Base-by-base conservation (phyloP, 208 protist genomes). In the Wallacemonas sp. region DNA sequence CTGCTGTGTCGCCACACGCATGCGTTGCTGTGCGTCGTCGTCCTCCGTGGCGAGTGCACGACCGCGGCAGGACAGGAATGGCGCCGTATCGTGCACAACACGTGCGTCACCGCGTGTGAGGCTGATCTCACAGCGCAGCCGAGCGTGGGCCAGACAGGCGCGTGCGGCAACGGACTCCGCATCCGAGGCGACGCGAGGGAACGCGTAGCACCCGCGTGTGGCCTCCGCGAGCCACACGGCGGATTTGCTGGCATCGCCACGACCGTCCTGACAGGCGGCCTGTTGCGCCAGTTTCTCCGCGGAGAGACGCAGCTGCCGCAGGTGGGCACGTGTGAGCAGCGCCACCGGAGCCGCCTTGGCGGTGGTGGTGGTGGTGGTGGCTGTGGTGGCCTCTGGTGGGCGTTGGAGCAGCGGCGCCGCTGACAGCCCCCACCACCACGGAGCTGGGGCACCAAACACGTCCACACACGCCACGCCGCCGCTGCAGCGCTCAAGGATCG, bases 1-100 rank as follows among this genome's bases (percentile, higher is more conserved):
- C 4, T 22, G 12, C 12, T 36, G 44, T 20, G 76, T 70, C 2
- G 52, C 36, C 33, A 16, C 26, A 1, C 20, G 18, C 7, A 88
- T 61, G 5, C 10, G 28, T 1, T 49, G 31, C 14, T 72, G n/a
- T 16, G 73, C 31, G 0, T 25, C 31, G 26, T 63, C 16, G n/a
- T 57, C 12, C 8, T 72, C 67, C 3, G 46, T 23, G 20, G 74
- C 81, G 20, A 87, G 50, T 36, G 73, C 52, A 0, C 49, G 33
- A 11, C 85, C 85, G 12, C 65, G 55, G 25, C 67, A 70, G 0
- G 81, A 84, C 25, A 91, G 76, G 33, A 77, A 79, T 5, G 76
- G 57, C 25, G 72, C 44, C 26, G 54, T 63, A 14, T 69, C 52
- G 20, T 85, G 79, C 22, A 80, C 67, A 16, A 48, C 1, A 12